Evolutionary conservation across 495 filamentous ascomycete genomes (phyloP).

Genomic region (Xylaria curta): DNA sequence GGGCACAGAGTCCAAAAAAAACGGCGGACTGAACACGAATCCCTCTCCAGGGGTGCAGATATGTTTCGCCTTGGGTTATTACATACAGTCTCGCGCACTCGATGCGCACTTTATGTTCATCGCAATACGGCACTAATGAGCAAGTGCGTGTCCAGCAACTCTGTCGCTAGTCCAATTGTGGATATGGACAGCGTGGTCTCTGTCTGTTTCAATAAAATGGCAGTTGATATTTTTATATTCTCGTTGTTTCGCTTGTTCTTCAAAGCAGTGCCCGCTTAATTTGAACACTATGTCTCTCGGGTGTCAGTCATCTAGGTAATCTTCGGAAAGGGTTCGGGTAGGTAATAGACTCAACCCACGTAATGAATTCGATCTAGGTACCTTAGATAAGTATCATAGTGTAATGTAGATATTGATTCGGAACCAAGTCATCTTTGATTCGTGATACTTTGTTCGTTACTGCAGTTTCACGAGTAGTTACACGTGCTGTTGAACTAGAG

Average conservation of each 20-base stretch:
- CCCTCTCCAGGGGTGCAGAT: not conserved
- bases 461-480: not conserved
- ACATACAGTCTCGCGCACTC: conserved; percentile 5
- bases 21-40: conserved; percentile 22
- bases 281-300: not conserved
- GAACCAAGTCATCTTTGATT: not conserved
- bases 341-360: not conserved
- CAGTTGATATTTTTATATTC: not conserved
- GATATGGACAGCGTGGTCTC: conserved; percentile 21
- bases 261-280: not conserved
- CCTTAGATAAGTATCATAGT: too few species aligned
- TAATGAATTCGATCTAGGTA: not conserved
- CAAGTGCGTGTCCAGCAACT: not conserved
- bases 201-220: not conserved
- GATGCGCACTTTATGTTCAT: conserved; percentile 19
- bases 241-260: not conserved
- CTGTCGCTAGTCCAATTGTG: conserved; percentile 17
- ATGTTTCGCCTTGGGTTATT: conserved; percentile 1
- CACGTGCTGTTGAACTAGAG: not conserved
- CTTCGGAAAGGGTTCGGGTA: not conserved
- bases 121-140: conserved; percentile 14
- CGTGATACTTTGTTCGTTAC: not conserved
- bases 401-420: not conserved
- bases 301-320: not conserved
- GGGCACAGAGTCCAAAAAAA: not conserved